Percentiles rank a stretch among this genome's conserved stretches.
These are phyloP conservation scores for Piper betle DNA, from an alignment of 164 flowering plant genomes.

Conservation along the genomic window DNA sequence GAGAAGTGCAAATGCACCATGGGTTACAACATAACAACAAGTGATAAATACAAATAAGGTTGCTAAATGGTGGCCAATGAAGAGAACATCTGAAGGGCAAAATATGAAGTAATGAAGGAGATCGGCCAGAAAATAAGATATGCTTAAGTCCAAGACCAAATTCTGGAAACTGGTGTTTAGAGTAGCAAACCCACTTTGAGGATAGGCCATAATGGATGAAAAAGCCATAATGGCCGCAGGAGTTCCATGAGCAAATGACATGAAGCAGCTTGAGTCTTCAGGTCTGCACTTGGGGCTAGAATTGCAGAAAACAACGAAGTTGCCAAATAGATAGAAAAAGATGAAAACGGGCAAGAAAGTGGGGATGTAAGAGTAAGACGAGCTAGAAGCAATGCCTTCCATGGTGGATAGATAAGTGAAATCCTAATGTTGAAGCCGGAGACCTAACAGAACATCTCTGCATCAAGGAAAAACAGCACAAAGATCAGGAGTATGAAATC, in stretches of 20 bases:
- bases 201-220: slow-evolving; percentile 18
- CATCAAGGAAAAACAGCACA: not conserved
- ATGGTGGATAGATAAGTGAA: slow-evolving; percentile 1
- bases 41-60: slow-evolving; percentile 77
- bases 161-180: slow-evolving; percentile 41
- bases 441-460: no score
- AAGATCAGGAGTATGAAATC: no score
- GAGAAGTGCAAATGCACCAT: slow-evolving; percentile 58
- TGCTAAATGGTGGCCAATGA: slow-evolving; percentile 80
- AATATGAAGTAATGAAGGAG: slow-evolving; percentile 58
- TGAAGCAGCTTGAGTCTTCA: slow-evolving; percentile 71
- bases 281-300: slow-evolving; percentile 54
- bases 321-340: slow-evolving; percentile 34
- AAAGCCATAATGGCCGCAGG: slow-evolving; percentile 61
- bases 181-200: slow-evolving; percentile 33
- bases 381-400: slow-evolving; percentile 19
- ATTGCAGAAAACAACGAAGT: slow-evolving; percentile 42
- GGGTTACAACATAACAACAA: slow-evolving; percentile 52
- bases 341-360: slow-evolving; percentile 39
- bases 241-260: slow-evolving; percentile 73
- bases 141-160: slow-evolving; percentile 63
- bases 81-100: slow-evolving; percentile 58
- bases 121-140: slow-evolving; percentile 66
- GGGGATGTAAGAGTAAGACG: slow-evolving; percentile 20
- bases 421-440: not conserved